Evolutionary conservation across 2,329 filamentous ascomycete species (phyloP), one percentile per base, ranked within the genome.

Genomic region (Seiridium cupressi): DNA sequence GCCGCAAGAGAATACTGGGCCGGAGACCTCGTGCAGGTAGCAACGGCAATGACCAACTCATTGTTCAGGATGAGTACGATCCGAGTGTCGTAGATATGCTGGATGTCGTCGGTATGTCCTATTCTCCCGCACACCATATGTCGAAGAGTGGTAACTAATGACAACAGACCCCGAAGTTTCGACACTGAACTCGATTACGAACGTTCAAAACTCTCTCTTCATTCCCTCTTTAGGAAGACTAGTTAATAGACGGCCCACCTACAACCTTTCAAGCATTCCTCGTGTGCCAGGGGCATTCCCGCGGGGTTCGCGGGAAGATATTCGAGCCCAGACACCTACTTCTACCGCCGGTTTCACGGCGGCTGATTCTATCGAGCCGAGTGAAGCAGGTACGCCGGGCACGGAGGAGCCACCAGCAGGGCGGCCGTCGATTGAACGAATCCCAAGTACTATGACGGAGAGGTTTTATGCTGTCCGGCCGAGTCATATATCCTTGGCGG

Each of bases 201-300:
- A 96, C 68, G 88, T 96, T 26, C 92, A 96, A 69, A 96, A 96
- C 72, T 95, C 92, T 0, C 84, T 96, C 8, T 96, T 96, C 74
- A 79, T 96, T 2, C 92, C 92, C 0, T 89, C 93, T 64, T 79
- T 96, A n/a, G 92, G 92, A 46, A 79, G 81, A 61, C 87, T 86
- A 66, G 67, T 96, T 55, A 95, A 96, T 69, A 84, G 92, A 54
- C 82, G 88, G 62, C 91, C 92, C 1, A 93, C 91, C 0, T 96
- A 95, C 72, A 86, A 86, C 47, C 79, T 95, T 6, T 87, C 87
- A 5, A 82, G 83, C 31, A 76, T 77, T 3, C 69, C 66, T 3
- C 59, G 60, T 6, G 49, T 63, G 40, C 63, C 42, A 42, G 56
- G 54, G n/a, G 48, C 51, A 11, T 61, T 57, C n/a, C 58, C 60